These are phyloP conservation scores for Taiozyma sp. DNA, from an alignment of 1,139 yeast species.

Conservation along the genomic window DNA sequence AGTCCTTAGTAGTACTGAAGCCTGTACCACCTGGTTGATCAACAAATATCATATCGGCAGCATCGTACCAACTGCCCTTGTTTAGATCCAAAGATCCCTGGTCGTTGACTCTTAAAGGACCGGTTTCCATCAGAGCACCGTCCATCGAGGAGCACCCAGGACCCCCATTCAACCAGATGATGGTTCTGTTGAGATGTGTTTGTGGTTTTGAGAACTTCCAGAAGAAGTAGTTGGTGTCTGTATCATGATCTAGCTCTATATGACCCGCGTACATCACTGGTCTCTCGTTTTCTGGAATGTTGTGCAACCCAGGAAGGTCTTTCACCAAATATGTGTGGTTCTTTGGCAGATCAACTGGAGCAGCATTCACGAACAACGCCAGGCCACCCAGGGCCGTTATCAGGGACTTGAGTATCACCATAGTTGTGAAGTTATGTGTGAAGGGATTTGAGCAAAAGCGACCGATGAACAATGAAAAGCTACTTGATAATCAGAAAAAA, in stretches of 20 bases:
- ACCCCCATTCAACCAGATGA: constrained; percentile 93
- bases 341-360: constrained; percentile 12
- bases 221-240: constrained; percentile 55
- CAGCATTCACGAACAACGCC: background rate
- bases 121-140: constrained; percentile 91
- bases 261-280: constrained; percentile 68
- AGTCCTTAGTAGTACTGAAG: constrained; percentile 57
- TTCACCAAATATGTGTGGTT: constrained; percentile 10
- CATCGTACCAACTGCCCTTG: constrained; percentile 81
- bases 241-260: constrained; percentile 28
- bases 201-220: constrained; percentile 57
- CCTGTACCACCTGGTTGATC: constrained; percentile 98
- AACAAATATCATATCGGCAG: constrained; percentile 74
- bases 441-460: background rate
- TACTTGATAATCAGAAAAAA: background rate
- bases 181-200: constrained; percentile 29
- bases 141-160: constrained; percentile 99
- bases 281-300: constrained; percentile 13
- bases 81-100: constrained; percentile 44
- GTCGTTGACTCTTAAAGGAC: constrained; percentile 69
- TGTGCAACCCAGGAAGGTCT: constrained; percentile 16
- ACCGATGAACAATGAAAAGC: background rate
- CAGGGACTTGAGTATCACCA: background rate
- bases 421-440: background rate
- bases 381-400: background rate